A percentile compares a stretch with the other conserved stretches of the same genome.
Conservation (phyloP, 139 green algal species). For the Desmodesmus armatus region DNA sequence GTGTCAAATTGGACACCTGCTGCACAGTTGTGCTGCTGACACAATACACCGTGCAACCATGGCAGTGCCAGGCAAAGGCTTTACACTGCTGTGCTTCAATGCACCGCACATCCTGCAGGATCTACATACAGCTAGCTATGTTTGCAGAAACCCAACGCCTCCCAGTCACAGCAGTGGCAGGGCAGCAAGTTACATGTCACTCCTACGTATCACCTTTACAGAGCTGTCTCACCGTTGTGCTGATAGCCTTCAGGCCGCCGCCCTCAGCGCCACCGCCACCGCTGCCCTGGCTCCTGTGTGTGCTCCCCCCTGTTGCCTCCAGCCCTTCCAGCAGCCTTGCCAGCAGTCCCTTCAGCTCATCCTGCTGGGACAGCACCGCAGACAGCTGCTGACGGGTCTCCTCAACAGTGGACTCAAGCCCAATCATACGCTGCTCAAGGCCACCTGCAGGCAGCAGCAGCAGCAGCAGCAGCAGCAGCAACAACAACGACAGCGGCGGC, state of each 20-base stretch:
- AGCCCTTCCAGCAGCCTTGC: constrained; percentile 11
- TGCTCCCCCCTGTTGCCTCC: background rate
- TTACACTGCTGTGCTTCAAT: too few relatives aligned
- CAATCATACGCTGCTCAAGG: background rate
- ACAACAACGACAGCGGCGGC: background rate
- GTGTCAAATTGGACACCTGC: too few relatives aligned
- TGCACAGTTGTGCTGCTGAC: too few relatives aligned
- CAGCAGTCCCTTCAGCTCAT: background rate
- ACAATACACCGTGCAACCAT: too few relatives aligned
- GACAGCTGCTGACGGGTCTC: background rate
- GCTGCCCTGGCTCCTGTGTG: background rate
- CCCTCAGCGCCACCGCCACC: background rate
- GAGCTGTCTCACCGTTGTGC: background rate
- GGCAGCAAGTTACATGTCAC: background rate
- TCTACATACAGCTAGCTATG: background rate
- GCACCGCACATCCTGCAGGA: background rate
- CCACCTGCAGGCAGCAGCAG: background rate
- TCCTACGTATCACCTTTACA: background rate
- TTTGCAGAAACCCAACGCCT: background rate
- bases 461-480: background rate
- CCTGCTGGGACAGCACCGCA: constrained; percentile 1
- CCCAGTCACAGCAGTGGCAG: background rate
- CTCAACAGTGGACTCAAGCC: background rate
- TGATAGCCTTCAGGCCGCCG: background rate
- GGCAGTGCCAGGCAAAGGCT: too few relatives aligned